Percentiles rank a stretch among this genome's conserved stretches.
phyloP scores from a whole-genome alignment of 2,329 filamentous ascomycete genomes.

The Stemphylium vesicarium region DNA sequence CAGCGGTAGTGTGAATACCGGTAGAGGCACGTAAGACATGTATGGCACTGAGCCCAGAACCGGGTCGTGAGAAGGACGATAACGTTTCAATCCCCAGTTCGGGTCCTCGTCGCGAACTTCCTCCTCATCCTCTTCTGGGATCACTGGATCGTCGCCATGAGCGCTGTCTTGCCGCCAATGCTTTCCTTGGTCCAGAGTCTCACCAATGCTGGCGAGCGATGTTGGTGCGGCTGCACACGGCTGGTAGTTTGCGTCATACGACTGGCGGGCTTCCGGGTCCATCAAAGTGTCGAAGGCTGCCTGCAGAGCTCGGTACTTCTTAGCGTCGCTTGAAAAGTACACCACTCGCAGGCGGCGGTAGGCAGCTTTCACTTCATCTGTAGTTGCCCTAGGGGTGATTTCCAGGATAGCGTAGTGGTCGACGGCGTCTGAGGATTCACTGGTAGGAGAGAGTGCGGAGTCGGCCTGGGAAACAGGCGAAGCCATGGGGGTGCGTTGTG shows the following conservation, averaged over 20 bases:
- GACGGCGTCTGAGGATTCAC: constrained; percentile 25
- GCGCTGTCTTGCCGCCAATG: constrained; percentile 32
- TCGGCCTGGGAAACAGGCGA: constrained; percentile 23
- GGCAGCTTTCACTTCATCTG: constrained; percentile 38
- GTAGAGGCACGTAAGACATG: constrained; percentile 35
- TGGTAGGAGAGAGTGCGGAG: constrained; percentile 20
- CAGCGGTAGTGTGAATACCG: constrained; percentile 5
- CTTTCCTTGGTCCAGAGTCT: constrained; percentile 25
- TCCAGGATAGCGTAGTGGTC: constrained; percentile 43
- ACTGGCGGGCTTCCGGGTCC: constrained; percentile 33
- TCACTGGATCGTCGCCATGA: constrained; percentile 22
- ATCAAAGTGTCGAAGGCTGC: constrained; percentile 40
- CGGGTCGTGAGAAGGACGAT: constrained; percentile 23
- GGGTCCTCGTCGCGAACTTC: constrained; percentile 27
- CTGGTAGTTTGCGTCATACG: constrained; percentile 36
- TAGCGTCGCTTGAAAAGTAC: constrained; percentile 37
- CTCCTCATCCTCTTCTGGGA: constrained; percentile 28
- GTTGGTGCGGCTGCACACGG: constrained; percentile 3
- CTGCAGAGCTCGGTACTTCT: constrained; percentile 40
- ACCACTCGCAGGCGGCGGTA: constrained; percentile 36
- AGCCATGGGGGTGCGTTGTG: constrained; percentile 27
- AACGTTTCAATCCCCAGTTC: constrained; percentile 36
- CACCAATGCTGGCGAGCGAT: constrained; percentile 18
- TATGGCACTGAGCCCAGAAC: constrained; percentile 34
- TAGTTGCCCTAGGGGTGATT: constrained; percentile 30